Evolutionary conservation across 1,284 basidiomycete species (phyloP).

Genomic region (Rhodotorula sp.): DNA sequence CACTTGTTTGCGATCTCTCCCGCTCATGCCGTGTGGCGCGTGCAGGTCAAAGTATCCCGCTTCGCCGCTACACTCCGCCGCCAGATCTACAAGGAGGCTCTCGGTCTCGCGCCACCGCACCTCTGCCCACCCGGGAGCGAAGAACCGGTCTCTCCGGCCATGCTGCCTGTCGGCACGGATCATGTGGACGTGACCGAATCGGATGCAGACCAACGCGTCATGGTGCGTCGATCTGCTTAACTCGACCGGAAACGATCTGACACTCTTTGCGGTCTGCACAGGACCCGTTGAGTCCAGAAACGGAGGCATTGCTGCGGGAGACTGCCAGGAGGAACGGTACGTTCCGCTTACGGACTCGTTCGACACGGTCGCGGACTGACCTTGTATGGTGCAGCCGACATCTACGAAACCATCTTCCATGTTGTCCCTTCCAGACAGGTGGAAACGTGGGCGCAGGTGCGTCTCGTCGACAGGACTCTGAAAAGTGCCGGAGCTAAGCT

Average conservation of each 20-base stretch:
- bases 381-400: conserved; percentile 66
- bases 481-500: neutral
- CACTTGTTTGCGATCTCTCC: too few relatives aligned
- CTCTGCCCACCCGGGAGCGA: conserved; percentile 37
- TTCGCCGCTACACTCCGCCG: conserved; percentile 77
- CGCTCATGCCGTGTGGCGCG: neutral
- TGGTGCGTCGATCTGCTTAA: conserved; percentile 47
- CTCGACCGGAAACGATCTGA: too few relatives aligned
- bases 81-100: conserved; percentile 76
- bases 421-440: conserved; percentile 79
- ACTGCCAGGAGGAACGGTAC: conserved; percentile 51
- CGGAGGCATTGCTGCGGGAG: conserved; percentile 63
- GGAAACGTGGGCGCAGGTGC: conserved; percentile 52
- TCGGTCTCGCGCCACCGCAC: conserved; percentile 56
- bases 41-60: conserved; percentile 61
- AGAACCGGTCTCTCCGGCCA: conserved; percentile 60
- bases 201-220: conserved; percentile 65
- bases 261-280: neutral
- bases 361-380: neutral
- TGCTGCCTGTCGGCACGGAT: conserved; percentile 71
- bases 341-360: neutral
- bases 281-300: conserved; percentile 70
- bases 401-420: conserved; percentile 78
- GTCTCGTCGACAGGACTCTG: neutral
- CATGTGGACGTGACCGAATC: conserved; percentile 52